Evolutionary conservation across 495 filamentous ascomycete genomes (phyloP).

Genomic region (Platismatia glauca): DNA sequence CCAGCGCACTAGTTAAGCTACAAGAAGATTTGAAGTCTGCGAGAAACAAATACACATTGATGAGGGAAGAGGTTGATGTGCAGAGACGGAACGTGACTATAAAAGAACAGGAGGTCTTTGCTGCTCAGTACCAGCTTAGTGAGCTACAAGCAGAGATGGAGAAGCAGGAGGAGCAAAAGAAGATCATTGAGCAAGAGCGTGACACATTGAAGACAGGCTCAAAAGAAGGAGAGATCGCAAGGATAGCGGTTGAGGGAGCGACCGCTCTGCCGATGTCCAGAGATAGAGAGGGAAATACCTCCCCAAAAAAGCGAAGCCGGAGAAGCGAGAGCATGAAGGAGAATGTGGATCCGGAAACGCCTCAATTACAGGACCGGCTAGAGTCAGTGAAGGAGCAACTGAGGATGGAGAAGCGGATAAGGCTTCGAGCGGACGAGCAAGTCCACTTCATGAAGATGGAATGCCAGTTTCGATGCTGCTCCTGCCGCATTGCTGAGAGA

Average conservation of each 20-base stretch:
- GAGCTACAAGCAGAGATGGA: constrained; percentile 67
- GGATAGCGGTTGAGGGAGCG: constrained; percentile 55
- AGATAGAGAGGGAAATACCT: constrained; percentile 22
- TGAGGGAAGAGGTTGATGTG: constrained; percentile 45
- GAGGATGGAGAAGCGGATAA: constrained; percentile 53
- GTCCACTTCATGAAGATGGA: constrained; percentile 77
- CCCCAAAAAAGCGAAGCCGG: constrained; percentile 28
- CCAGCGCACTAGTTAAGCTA: constrained; percentile 63
- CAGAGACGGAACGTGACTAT: constrained; percentile 37
- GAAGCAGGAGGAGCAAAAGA: constrained; percentile 51
- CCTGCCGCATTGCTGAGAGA: constrained; percentile 49
- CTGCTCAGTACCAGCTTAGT: constrained; percentile 61
- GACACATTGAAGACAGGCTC: constrained; percentile 54
- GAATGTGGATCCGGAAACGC: constrained; percentile 37
- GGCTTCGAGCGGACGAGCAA: constrained; percentile 59
- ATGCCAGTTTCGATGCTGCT: constrained; percentile 65
- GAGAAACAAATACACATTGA: constrained; percentile 43
- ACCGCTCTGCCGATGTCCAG: constrained; percentile 44
- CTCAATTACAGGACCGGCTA: constrained; percentile 36
- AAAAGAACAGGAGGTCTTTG: constrained; percentile 64
- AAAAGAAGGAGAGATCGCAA: constrained; percentile 49
- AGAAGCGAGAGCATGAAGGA: constrained; percentile 29
- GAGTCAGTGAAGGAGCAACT: constrained; percentile 54
- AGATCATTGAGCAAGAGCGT: constrained; percentile 60
- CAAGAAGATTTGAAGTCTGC: constrained; percentile 74